Base-by-base conservation (phyloP, 1,284 basidiomycete genomes). In the Meira nashicola region DNA sequence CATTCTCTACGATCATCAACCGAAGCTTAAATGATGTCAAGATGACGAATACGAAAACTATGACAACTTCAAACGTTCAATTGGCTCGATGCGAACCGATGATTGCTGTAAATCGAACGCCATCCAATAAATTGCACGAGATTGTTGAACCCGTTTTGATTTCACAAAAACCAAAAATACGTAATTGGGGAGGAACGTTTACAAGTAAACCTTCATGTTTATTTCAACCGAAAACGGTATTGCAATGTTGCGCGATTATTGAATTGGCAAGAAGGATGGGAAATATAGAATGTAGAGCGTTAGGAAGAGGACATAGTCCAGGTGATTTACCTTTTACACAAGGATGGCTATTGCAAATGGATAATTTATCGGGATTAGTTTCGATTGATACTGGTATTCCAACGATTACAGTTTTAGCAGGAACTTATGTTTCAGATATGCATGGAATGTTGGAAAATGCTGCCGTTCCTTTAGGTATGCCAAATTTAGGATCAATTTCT, bases 401-500 rank as follows among this genome's bases (percentile, higher is more conserved):
- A 52, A 59, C 63, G 2, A 60, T 71, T 33, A 68, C 71, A 0
- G 67, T 70, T 1, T 66, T 77, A 10, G 73, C 64, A 2, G 77
- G 78, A n/a, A 79, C 78, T 11, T 73, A 73, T 61, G 64, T 81
- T 21, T 74, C 76, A 43, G 74, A 78, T 52, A 64, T 80, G 17
- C 67, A 69, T 53, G 65, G 65, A 19, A 61, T 64, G 2, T 87
- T 97, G 55, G 85, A 84, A 39, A 78, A 81, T n/a, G 81, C 87
- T 68, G 83, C 83, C 33, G 64, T 67, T 21, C 65, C 69, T 15
- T 84, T 96, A 21, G 92, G 92, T 47, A 87, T 98, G 84, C 86
- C 85, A 74, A 95, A 92, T 79, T 83, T 97, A 63, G 95, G 95
- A 43, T 94, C 92, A 43, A 97, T 98, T 76, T 94, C 91, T 41